Evolutionary conservation across 164 flowering plant species (phyloP).

Genomic region (Euptelea pleiosperma): DNA sequence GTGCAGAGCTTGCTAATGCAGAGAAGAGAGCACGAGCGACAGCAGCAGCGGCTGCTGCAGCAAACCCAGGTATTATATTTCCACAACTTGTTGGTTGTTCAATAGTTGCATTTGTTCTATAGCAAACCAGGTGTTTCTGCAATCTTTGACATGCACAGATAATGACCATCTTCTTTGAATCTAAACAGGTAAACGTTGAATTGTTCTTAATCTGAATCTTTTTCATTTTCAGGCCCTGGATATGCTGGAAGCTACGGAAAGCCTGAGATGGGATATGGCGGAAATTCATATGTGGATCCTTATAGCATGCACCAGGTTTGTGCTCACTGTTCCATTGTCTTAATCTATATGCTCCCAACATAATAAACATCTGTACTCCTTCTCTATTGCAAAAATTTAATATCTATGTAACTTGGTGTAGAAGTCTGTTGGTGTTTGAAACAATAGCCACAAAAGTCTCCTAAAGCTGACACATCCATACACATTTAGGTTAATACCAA

Average conservation of each 20-base stretch:
- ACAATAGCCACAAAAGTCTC: no score
- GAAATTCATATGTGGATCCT: constrained; percentile 30
- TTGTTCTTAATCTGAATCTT: not conserved
- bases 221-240: constrained; percentile 32
- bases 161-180: no score
- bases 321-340: not conserved
- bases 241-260: constrained; percentile 41
- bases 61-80: constrained; percentile 42
- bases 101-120: not conserved
- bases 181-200: not conserved
- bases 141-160: not conserved
- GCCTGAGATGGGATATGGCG: constrained; percentile 41
- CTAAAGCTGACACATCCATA: no score
- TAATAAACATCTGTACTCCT: not conserved
- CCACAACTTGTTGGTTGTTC: not conserved
- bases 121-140: not conserved
- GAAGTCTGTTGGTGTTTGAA: no score
- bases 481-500: no score
- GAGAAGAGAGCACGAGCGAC: constrained; percentile 62
- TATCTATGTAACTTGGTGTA: no score
- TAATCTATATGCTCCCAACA: not conserved
- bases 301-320: constrained; percentile 49
- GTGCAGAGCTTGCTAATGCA: constrained; percentile 58
- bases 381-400: no score
- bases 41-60: constrained; percentile 47